Conservation (phyloP, 1,284 basidiomycete species). For the Boletus semigastroideus region DNA sequence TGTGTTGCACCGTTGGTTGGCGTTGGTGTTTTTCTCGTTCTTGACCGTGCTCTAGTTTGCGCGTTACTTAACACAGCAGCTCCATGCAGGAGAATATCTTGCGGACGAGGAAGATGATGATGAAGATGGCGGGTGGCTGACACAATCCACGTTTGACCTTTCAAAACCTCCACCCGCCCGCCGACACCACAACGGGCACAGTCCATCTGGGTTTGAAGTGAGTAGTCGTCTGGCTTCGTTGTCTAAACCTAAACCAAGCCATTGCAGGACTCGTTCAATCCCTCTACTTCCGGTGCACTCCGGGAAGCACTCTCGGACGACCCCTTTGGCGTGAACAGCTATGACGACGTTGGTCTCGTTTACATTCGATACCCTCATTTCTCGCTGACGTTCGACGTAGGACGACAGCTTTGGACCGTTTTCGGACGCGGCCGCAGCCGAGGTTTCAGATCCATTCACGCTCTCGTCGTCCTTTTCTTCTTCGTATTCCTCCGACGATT, state of each 20-base stretch:
- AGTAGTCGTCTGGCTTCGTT: slow-evolving; percentile 19
- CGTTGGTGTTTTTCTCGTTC: slow-evolving; percentile 1
- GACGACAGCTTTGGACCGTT: slow-evolving; percentile 73
- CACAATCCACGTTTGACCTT: slow-evolving; percentile 69
- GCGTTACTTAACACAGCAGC: slow-evolving; percentile 71
- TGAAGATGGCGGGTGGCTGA: slow-evolving; percentile 73
- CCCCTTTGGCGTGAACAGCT: slow-evolving; percentile 47
- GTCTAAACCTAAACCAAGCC: slow-evolving; percentile 1
- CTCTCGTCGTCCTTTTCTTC: slow-evolving; percentile 53
- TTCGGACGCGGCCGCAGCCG: slow-evolving; percentile 55
- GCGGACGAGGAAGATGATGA: slow-evolving; percentile 70
- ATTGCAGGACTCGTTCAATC: slow-evolving; percentile 56
- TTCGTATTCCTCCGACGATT: slow-evolving; percentile 58
- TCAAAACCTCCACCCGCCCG: slow-evolving; percentile 55
- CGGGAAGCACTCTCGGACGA: slow-evolving; percentile 43
- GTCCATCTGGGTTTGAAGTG: slow-evolving; percentile 63
- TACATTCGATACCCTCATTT: background rate
- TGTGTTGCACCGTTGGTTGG: slow-evolving; percentile 26
- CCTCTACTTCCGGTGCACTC: slow-evolving; percentile 33
- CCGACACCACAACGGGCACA: slow-evolving; percentile 51
- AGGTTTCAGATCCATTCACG: slow-evolving; percentile 57
- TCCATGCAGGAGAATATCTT: slow-evolving; percentile 59
- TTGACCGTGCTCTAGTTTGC: slow-evolving; percentile 53
- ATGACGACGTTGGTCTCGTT: slow-evolving; percentile 48
- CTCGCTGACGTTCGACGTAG: slow-evolving; percentile 29